Evolutionary conservation across 2,329 filamentous ascomycete species (phyloP), one percentile per base, ranked within the genome.

Genomic region (Tolypocladium capitatum): DNA sequence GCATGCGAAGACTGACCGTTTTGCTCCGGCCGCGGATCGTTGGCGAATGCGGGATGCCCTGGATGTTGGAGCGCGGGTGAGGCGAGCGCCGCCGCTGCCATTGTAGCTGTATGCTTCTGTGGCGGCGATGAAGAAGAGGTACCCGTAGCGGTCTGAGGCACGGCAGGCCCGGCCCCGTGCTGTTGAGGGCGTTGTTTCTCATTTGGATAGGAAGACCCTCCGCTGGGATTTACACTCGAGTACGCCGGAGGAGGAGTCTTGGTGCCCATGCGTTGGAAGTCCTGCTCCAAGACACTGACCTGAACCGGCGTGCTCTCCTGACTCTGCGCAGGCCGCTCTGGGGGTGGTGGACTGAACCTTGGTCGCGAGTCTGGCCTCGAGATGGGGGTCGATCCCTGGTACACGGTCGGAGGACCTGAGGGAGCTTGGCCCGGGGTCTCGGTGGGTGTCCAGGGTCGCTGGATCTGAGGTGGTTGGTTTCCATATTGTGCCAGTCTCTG

Each of bases 171-270:
- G 36, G 50, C 48, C 16, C 49, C 46, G 20, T 53, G 52, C 50
- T 61, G 61, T 46, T 64, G 65, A 30, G 74, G 69, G 51, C 74
- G 71, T 58, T 80, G 79, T 62, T 96, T 96, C 60, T 96, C 90
- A 53, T 79, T 81, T 0, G 88, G 83, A 64, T 90, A 92, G 68
- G 77, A 56, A 66, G 81, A 57, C 63, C 72, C 59, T 28, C 66
- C 64, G 36, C 64, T 66, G 0, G 72, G 66, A 49, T 73, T 79
- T 42, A 94, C 78, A 57, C 83, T 92, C 10, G 88, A 92, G 65
- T 98, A 98, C 6, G 92, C 91, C n/a, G 92, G 92, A 20, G 92
- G 92, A 14, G 91, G 90, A 47, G 88, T 89, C 21, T 87, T 85
- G 30, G 82, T 75, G 55, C 87, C 81, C 75, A 95, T 76, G 18